These are phyloP conservation scores for Colletotrichum zoysiae DNA, from an alignment of 2,329 filamentous ascomycete species.

Conservation along the genomic window DNA sequence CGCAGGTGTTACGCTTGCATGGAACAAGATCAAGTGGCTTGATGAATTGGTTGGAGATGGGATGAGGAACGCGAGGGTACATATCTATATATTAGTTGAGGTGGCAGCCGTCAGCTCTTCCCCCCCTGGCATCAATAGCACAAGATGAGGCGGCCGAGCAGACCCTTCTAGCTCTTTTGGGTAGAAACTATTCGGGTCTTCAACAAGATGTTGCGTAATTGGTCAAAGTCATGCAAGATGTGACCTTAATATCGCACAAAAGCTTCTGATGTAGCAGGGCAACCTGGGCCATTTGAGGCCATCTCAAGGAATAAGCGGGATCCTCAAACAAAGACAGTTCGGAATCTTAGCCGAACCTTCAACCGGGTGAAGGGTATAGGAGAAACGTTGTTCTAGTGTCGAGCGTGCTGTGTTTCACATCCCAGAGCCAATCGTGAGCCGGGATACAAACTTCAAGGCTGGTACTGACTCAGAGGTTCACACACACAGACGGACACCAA, in stretches of 20 bases:
- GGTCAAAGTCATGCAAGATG: not conserved
- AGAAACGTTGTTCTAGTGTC: not conserved
- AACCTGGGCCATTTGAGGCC: not conserved
- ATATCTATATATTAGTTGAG: constrained; percentile 37
- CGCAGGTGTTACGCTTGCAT: not conserved
- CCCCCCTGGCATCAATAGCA: not conserved
- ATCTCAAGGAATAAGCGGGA: constrained; percentile 26
- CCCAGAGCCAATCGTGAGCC: constrained; percentile 14
- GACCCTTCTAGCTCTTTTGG: constrained; percentile 13
- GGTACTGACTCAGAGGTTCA: not conserved
- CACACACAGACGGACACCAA: not conserved
- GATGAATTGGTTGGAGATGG: not conserved
- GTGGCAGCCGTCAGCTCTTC: constrained; percentile 27
- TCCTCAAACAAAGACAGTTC: constrained; percentile 13
- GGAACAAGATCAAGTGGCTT: not conserved
- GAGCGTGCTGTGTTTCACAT: constrained; percentile 32
- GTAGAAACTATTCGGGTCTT: not conserved
- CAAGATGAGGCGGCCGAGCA: not conserved
- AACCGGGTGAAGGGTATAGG: not conserved
- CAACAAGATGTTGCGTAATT: not conserved
- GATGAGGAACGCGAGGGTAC: constrained; percentile 16
- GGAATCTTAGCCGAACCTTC: constrained; percentile 19
- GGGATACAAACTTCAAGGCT: constrained; percentile 5
- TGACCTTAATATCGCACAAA: not conserved
- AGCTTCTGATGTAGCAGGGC: not conserved